Conservation (phyloP, 805 yeast genomes). For the Candida jianshihensis region DNA sequence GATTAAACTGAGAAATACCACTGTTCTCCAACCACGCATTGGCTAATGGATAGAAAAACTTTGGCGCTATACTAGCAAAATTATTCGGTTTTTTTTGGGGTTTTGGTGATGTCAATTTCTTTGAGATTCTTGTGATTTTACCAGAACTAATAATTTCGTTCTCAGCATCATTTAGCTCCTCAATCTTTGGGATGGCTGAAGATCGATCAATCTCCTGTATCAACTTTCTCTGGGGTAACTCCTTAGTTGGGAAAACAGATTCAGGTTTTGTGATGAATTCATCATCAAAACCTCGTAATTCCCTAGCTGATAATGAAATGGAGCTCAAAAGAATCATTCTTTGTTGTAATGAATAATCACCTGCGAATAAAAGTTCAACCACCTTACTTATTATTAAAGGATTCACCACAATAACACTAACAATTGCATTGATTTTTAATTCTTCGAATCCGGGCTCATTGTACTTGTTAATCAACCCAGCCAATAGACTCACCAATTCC, state of each 20-base stretch:
- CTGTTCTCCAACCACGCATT: conserved; percentile 49
- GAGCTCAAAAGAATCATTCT: conserved; percentile 63
- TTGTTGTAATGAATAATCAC: conserved; percentile 79
- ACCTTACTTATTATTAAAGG: conserved; percentile 36
- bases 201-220: conserved; percentile 8
- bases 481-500: conserved; percentile 42
- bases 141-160: conserved; percentile 9
- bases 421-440: conserved; percentile 55
- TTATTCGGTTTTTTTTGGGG: conserved; percentile 18
- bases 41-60: conserved; percentile 46
- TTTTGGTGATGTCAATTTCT: conserved; percentile 21
- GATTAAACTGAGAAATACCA: conserved; percentile 38
- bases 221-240: conserved; percentile 19
- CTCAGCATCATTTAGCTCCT: conserved; percentile 10
- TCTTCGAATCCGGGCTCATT: conserved; percentile 56
- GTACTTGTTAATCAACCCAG: conserved; percentile 49
- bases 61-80: conserved; percentile 31
- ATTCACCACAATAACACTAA: conserved; percentile 53
- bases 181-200: conserved; percentile 6
- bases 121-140: conserved; percentile 26
- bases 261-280: conserved; percentile 34
- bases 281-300: conserved; percentile 58
- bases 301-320: conserved; percentile 66
- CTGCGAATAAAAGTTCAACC: conserved; percentile 44
- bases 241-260: conserved; percentile 27